These are phyloP conservation scores for Dillenia suffruticosa DNA, from an alignment of 164 flowering plant species.

Conservation along the genomic window DNA sequence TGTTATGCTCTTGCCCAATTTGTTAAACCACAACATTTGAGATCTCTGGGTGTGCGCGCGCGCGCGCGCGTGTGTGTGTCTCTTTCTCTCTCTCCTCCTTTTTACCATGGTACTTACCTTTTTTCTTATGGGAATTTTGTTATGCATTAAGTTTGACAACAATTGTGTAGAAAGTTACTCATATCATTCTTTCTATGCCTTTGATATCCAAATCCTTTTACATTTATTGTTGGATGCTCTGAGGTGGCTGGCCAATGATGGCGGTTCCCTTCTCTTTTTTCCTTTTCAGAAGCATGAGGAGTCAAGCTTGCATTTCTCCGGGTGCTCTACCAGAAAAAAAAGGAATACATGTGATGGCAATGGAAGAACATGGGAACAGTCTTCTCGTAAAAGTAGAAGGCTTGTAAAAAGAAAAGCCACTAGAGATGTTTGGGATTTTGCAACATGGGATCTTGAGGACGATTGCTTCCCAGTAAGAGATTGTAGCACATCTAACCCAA, in stretches of 20 bases:
- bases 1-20: too few relatives aligned
- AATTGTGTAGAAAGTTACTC: not conserved
- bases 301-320: constrained; percentile 11
- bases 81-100: too few relatives aligned
- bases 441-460: constrained; percentile 24
- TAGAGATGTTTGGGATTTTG: constrained; percentile 15
- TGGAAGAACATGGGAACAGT: constrained; percentile 19
- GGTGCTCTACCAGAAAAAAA: constrained; percentile 17
- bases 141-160: too few relatives aligned
- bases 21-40: too few relatives aligned
- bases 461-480: constrained; percentile 10
- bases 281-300: constrained; percentile 16
- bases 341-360: constrained; percentile 14
- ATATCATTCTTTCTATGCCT: not conserved
- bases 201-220: not conserved
- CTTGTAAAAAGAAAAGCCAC: constrained; percentile 40
- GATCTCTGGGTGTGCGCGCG: too few relatives aligned
- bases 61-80: too few relatives aligned
- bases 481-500: not conserved
- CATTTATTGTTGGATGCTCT: not conserved
- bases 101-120: too few relatives aligned
- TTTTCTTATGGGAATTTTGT: constrained; percentile 1
- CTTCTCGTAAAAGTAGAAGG: constrained; percentile 39
- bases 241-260: constrained; percentile 1
- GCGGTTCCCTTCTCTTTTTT: too few relatives aligned